Conservation (phyloP, 116 monocot species). For the Phalaenopsis hybrid region DNA sequence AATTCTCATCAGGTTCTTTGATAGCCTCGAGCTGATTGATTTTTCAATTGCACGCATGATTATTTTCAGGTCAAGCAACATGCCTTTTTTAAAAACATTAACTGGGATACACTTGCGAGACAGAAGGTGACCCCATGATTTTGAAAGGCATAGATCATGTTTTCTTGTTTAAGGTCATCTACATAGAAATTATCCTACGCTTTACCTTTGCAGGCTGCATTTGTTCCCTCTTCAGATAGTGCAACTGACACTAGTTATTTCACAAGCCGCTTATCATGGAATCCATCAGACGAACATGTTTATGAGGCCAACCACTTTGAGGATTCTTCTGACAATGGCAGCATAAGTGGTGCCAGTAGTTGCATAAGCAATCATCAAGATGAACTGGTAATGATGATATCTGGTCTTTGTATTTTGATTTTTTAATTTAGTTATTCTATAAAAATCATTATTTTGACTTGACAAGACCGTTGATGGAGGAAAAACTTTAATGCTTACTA, state of each 20-base stretch:
- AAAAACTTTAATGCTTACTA: background rate
- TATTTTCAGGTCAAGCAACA: conserved; percentile 81
- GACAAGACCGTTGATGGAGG: background rate
- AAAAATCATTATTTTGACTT: background rate
- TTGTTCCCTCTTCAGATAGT: conserved; percentile 87
- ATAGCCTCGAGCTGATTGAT: background rate
- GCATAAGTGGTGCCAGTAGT: conserved; percentile 74
- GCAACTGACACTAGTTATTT: conserved; percentile 94
- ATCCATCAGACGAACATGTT: conserved; percentile 75
- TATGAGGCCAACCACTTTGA: conserved; percentile 79
- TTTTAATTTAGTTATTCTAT: background rate
- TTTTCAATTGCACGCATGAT: background rate
- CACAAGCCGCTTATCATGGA: conserved; percentile 89
- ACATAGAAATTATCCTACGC: background rate
- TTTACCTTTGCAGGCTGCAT: conserved; percentile 65
- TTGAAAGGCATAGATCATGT: background rate
- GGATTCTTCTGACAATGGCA: conserved; percentile 81
- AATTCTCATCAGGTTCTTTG: background rate
- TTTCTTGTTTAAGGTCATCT: background rate
- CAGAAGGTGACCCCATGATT: conserved; percentile 60
- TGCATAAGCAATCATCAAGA: conserved; percentile 79
- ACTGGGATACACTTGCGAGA: conserved; percentile 95
- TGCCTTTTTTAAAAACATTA: conserved; percentile 84
- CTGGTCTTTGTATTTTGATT: background rate
- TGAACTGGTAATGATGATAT: conserved; percentile 40